A percentile compares a stretch with the other conserved stretches of the same genome.
Conservation (phyloP, 768 basidiomycete genomes). For the Phylloporus scabripes region DNA sequence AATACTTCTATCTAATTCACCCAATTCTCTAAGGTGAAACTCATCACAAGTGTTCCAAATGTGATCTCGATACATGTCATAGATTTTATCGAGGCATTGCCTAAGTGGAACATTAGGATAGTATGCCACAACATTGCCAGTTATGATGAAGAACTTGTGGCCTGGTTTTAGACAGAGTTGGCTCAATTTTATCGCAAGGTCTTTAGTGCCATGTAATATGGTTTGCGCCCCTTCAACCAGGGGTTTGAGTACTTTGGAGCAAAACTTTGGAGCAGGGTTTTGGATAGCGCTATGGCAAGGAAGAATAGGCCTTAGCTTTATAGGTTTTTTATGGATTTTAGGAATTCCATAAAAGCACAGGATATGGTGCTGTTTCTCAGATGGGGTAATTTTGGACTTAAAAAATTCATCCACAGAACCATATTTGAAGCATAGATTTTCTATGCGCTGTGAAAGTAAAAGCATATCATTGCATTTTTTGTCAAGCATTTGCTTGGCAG, state of each 20-base stretch:
- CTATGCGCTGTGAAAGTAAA: too few species aligned
- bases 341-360: slow-evolving; percentile 11
- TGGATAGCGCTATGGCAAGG: too few species aligned
- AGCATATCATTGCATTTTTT: too few species aligned
- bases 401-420: background rate
- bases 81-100: background rate
- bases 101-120: slow-evolving; percentile 2
- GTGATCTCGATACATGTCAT: background rate
- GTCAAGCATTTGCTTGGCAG: too few species aligned
- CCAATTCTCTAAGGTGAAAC: too few species aligned
- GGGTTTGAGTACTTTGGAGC: too few species aligned
- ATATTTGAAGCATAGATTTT: background rate
- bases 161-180: too few species aligned
- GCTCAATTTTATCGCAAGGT: too few species aligned
- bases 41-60: background rate
- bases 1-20: too few species aligned
- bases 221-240: too few species aligned
- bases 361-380: background rate
- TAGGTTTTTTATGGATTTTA: slow-evolving; percentile 10
- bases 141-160: background rate
- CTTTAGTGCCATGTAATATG: too few species aligned
- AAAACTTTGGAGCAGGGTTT: too few species aligned
- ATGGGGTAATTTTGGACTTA: background rate
- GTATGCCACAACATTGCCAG: slow-evolving; percentile 6
- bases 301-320: background rate